These are phyloP conservation scores for Mortierella sp. DNA, from an alignment of 371 early-diverging fungal species.

Conservation along the genomic window DNA sequence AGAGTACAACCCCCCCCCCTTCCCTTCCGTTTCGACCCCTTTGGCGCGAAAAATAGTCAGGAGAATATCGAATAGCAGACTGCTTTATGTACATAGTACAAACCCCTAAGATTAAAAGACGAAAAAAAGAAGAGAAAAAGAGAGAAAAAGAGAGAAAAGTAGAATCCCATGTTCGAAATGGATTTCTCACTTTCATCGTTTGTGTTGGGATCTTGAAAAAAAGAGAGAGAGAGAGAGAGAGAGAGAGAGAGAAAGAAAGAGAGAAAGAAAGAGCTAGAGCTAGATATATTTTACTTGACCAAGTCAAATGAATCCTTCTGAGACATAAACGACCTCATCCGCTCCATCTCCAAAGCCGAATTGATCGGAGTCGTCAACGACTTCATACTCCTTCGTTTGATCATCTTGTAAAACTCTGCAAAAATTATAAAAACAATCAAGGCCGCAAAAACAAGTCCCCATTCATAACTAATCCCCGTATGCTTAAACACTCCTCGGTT, in stretches of 20 bases:
- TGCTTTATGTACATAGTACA: background rate
- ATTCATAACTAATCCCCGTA: slow-evolving; percentile 74
- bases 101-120: background rate
- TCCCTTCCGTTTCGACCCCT: no score
- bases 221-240: background rate
- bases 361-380: background rate
- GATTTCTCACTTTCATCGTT: background rate
- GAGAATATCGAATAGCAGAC: background rate
- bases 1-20: no score
- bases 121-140: background rate
- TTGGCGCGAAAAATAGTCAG: no score
- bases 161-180: background rate
- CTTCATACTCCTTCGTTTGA: slow-evolving; percentile 26
- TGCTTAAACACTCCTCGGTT: slow-evolving; percentile 76
- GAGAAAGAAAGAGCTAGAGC: background rate
- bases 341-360: slow-evolving; percentile 13
- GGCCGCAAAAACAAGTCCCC: slow-evolving; percentile 73
- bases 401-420: slow-evolving; percentile 63
- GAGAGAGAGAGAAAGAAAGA: background rate
- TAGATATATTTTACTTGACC: background rate
- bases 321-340: slow-evolving; percentile 21
- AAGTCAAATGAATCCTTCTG: slow-evolving; percentile 8
- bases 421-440: slow-evolving; percentile 64
- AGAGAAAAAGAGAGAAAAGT: background rate
- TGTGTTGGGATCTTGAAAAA: background rate